Conservation (phyloP, 148 eudicot genomes). For the Silene conica region DNA sequence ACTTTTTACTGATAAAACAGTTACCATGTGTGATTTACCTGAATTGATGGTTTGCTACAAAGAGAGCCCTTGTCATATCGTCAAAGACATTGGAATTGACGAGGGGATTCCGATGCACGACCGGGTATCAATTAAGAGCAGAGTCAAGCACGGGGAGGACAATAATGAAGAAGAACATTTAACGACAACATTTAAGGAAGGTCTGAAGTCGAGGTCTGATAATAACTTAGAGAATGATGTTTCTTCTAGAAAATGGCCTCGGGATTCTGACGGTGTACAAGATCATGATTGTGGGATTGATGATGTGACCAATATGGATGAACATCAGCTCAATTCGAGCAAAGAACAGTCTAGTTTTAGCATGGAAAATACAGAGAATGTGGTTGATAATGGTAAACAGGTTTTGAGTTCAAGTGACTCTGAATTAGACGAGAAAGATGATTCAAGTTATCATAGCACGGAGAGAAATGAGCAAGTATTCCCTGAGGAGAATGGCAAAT, state of each 20-base stretch:
- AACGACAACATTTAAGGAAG: constrained; percentile 20
- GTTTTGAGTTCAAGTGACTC: constrained; percentile 11
- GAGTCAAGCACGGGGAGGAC: constrained; percentile 20
- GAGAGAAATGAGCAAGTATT: constrained; percentile 25
- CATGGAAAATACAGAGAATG: constrained; percentile 8
- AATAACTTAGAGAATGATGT: constrained; percentile 11
- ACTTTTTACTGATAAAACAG: constrained; percentile 54
- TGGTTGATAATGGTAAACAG: not conserved
- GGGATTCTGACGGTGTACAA: constrained; percentile 13
- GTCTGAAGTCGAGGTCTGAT: constrained; percentile 27
- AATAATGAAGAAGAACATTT: constrained; percentile 20
- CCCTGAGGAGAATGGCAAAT: constrained; percentile 15
- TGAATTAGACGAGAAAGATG: constrained; percentile 24
- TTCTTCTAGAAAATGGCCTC: constrained; percentile 9
- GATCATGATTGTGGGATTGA: constrained; percentile 24
- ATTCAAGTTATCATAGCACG: constrained; percentile 15
- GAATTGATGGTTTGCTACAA: constrained; percentile 55
- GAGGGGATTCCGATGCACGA: constrained; percentile 53
- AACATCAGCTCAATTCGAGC: constrained; percentile 17
- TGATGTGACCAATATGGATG: constrained; percentile 19
- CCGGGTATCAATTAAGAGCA: constrained; percentile 35
- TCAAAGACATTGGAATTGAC: constrained; percentile 81
- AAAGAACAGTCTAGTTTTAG: constrained; percentile 13
- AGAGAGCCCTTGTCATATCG: constrained; percentile 45
- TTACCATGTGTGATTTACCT: constrained; percentile 56